A percentile compares a stretch with the other conserved stretches of the same genome.
These are phyloP conservation scores for Skeletonema tropicum DNA, from an alignment of 108 stramenopile species.

Conservation along the genomic window DNA sequence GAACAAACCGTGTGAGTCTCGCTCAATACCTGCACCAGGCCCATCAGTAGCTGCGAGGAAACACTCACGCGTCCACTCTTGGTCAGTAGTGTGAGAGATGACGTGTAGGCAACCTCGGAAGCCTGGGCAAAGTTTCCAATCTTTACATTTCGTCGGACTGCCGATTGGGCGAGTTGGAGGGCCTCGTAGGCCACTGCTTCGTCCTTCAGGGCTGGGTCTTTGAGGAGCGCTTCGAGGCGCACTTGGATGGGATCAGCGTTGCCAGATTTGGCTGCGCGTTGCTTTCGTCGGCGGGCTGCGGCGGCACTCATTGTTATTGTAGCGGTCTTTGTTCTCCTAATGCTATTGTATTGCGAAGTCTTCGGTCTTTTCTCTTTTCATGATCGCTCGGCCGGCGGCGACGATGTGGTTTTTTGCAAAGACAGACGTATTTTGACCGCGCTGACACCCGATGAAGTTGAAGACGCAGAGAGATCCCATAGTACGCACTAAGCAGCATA, in stretches of 20 bases:
- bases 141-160: conserved; percentile 77
- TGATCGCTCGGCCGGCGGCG: too few species aligned
- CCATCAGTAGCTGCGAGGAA: conserved; percentile 70
- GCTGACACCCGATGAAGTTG: too few species aligned
- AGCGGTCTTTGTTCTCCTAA: too few species aligned
- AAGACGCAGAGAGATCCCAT: too few species aligned
- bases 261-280: conserved; percentile 58
- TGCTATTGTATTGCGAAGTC: too few species aligned
- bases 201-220: conserved; percentile 53
- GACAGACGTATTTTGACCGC: too few species aligned
- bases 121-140: conserved; percentile 61
- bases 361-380: too few species aligned
- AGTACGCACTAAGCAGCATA: too few species aligned
- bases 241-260: conserved; percentile 59
- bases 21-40: conserved; percentile 64
- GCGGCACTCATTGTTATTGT: conserved; percentile 82
- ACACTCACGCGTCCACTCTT: conserved; percentile 69
- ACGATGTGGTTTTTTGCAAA: too few species aligned
- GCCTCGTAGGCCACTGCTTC: conserved; percentile 89
- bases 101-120: conserved; percentile 58
- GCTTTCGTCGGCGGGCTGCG: conserved; percentile 86
- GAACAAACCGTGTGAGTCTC: conserved; percentile 79
- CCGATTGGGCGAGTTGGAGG: conserved; percentile 82
- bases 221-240: conserved; percentile 63
- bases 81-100: conserved; percentile 52